phyloP scores from a whole-genome alignment of 805 yeast genomes.

The Candida khao-thaluensis region DNA sequence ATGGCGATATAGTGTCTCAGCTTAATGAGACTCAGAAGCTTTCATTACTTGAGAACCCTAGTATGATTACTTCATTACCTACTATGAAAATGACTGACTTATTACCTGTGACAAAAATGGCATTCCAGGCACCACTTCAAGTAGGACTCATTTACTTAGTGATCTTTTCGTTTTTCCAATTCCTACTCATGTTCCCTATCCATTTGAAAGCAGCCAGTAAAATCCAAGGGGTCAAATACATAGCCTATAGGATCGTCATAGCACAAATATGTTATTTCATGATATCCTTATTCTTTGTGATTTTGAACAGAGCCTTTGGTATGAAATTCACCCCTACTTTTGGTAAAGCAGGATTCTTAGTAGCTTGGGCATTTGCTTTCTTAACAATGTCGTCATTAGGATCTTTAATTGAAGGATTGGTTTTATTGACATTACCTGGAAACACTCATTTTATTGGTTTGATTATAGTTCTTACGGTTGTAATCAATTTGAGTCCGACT shows the following conservation, averaged over 20 bases:
- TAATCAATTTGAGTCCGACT: constrained; percentile 30
- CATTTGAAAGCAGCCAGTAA: constrained; percentile 27
- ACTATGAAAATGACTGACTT: constrained; percentile 22
- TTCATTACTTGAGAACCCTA: constrained; percentile 19
- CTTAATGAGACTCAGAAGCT: constrained; percentile 11
- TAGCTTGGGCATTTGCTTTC: constrained; percentile 31
- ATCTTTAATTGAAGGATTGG: constrained; percentile 27
- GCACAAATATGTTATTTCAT: constrained; percentile 30
- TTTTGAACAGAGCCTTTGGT: constrained; percentile 30
- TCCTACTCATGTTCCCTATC: constrained; percentile 25
- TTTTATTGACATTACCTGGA: constrained; percentile 20
- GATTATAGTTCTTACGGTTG: constrained; percentile 26
- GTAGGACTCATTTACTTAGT: constrained; percentile 33
- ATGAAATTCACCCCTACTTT: constrained; percentile 21
- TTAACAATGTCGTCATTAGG: constrained; percentile 33
- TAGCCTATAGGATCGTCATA: constrained; percentile 23
- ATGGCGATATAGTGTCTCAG: constrained; percentile 15
- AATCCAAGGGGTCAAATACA: constrained; percentile 25
- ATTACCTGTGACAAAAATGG: constrained; percentile 23
- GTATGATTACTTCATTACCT: constrained; percentile 24
- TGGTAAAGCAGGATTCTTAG: constrained; percentile 33
- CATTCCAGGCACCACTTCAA: constrained; percentile 32
- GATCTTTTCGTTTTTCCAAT: constrained; percentile 35
- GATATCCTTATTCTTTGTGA: constrained; percentile 27
- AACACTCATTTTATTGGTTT: constrained; percentile 31